A percentile compares a stretch with the other conserved stretches of the same genome.
Conservation (phyloP, 2,329 filamentous ascomycete genomes). For the Ceratocystis albifundus region DNA sequence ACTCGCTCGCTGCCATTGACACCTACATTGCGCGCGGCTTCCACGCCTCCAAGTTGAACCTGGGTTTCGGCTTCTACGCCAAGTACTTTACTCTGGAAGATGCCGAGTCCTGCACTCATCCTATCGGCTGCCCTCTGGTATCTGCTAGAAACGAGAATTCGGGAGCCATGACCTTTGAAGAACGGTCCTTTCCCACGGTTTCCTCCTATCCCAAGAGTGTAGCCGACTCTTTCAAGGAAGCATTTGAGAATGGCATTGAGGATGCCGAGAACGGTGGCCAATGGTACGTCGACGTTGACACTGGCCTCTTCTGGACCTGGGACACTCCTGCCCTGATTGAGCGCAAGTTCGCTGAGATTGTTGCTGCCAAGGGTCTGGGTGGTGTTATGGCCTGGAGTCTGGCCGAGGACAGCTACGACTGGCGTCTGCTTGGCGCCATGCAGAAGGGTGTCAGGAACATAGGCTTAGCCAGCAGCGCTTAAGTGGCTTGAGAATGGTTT, state of each 20-base stretch:
- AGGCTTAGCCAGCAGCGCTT: not conserved
- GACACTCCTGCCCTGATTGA: conserved; percentile 51
- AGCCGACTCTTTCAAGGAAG: not conserved
- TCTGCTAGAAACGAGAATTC: conserved; percentile 38
- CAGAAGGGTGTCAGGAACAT: not conserved
- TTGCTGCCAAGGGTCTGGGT: conserved; percentile 45
- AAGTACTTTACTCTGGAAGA: conserved; percentile 47
- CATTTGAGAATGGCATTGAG: conserved; percentile 28
- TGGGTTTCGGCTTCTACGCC: conserved; percentile 54
- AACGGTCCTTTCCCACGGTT: not conserved
- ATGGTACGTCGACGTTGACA: conserved; percentile 53
- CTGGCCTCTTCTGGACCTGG: conserved; percentile 61
- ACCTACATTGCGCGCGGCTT: conserved; percentile 36
- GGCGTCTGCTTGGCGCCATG: not conserved
- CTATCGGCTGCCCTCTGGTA: conserved; percentile 43
- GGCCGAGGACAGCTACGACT: conserved; percentile 46
- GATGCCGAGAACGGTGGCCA: conserved; percentile 50
- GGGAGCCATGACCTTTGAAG: not conserved
- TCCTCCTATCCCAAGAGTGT: not conserved
- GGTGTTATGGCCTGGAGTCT: conserved; percentile 70
- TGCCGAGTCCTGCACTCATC: conserved; percentile 32
- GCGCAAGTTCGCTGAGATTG: conserved; percentile 50
- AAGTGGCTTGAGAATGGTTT: no score
- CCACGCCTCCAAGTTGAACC: conserved; percentile 42
- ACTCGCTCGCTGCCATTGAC: conserved; percentile 43